These are phyloP conservation scores for Talaromyces rugulosus DNA, from an alignment of 2,329 filamentous ascomycete genomes.

Conservation along the genomic window DNA sequence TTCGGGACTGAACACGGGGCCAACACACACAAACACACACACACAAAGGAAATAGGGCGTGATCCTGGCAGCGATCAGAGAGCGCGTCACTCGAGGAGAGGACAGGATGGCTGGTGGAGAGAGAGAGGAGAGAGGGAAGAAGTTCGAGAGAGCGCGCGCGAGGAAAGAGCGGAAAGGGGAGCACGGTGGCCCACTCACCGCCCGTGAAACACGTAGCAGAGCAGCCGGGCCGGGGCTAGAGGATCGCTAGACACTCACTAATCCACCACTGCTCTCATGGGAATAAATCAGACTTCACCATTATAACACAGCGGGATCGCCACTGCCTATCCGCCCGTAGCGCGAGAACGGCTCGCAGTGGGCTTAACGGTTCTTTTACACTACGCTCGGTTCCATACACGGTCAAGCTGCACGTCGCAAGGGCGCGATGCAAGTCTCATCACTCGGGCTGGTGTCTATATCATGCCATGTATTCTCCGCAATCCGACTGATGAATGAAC, in stretches of 20 bases:
- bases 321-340: slow-evolving; percentile 10
- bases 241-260: not conserved
- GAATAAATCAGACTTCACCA: not conserved
- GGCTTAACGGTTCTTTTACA: not conserved
- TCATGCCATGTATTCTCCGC: too few relatives aligned
- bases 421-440: not conserved
- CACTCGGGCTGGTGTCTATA: too few relatives aligned
- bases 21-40: slow-evolving; percentile 8
- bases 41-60: not conserved
- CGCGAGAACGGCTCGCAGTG: not conserved
- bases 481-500: too few relatives aligned
- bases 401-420: not conserved
- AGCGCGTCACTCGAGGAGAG: slow-evolving; percentile 15
- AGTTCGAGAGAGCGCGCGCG: not conserved
- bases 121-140: slow-evolving; percentile 13
- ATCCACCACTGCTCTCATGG: not conserved
- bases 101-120: slow-evolving; percentile 13
- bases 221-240: not conserved
- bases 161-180: slow-evolving; percentile 5
- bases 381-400: not conserved
- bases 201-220: slow-evolving; percentile 1
- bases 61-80: not conserved
- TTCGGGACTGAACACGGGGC: slow-evolving; percentile 1
- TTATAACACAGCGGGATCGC: slow-evolving; percentile 4
- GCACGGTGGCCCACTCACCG: slow-evolving; percentile 10